Evolutionary conservation across 352 stramenopile species (phyloP), one percentile per base, ranked within the genome.

Genomic region (Phytophthora vignae): DNA sequence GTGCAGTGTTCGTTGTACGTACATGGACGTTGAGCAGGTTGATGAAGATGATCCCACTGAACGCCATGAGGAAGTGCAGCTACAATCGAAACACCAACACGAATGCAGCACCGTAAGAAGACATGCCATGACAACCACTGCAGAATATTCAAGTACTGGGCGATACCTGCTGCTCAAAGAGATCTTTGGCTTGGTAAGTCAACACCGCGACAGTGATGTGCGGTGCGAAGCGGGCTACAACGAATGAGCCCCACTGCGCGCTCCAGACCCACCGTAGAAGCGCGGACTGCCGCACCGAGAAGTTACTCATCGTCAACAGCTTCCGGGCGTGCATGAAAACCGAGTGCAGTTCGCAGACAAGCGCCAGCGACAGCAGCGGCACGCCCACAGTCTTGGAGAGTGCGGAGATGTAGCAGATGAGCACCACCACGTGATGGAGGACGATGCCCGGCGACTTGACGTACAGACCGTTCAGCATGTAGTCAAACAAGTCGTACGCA

Each of bases 401-500:
- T 33, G 87, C 87, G 8, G 87, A 87, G 64, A 89, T 90, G 73
- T 94, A 93, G 75, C 87, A 94, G 60, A 91, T 83, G 50, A 94
- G 80, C 69, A 94, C 87, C 15, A 93, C 83, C 42, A 90, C 84
- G 72, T 94, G 87, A 63, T 94, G 87, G 29, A 84, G 59, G 27
- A 94, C 75, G 61, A 94, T 91, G 27, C 80, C 81, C 9, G 85
- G 84, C 0, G 85, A 76, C 67, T 93, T 93, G 72, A 90, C 76
- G 66, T 94, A 92, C 40, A 94, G 67, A 0, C 83, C 73, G 46
- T 94, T 83, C 27, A 93, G 74, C 72, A 92, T 68, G 44, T 87
- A 94, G 67, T 94, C 87, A 82, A 84, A 91, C 55, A 93, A 81
- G 55, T 94, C 87, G 59, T 94, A 93, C n/a, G 82, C 84, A 70